Evolutionary conservation across 495 filamentous ascomycete genomes (phyloP).

Genomic region (Cryomyces antarcticus): DNA sequence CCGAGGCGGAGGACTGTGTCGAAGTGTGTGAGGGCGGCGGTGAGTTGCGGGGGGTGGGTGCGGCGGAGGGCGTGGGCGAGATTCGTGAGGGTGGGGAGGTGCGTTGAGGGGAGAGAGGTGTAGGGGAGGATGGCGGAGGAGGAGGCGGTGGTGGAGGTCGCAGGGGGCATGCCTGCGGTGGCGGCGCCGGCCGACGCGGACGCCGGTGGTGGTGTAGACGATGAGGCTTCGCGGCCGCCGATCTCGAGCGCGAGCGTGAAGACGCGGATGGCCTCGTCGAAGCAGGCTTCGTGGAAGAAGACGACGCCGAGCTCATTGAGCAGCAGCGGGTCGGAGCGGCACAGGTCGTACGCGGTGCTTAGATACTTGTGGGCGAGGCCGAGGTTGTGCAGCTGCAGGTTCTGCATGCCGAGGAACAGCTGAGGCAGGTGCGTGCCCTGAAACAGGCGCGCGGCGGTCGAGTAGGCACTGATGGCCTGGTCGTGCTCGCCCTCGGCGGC

Average conservation of each 20-base stretch:
- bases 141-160: neutral
- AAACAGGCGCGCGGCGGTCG: slow-evolving; percentile 84
- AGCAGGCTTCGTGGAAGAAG: slow-evolving; percentile 72
- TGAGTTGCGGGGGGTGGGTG: slow-evolving; percentile 32
- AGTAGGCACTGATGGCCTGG: slow-evolving; percentile 95
- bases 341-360: slow-evolving; percentile 59
- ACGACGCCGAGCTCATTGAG: slow-evolving; percentile 93
- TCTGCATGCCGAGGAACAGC: slow-evolving; percentile 96
- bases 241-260: slow-evolving; percentile 58
- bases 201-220: too few species aligned
- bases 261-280: slow-evolving; percentile 45
- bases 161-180: slow-evolving; percentile 22
- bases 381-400: slow-evolving; percentile 88
- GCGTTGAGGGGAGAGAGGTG: slow-evolving; percentile 49
- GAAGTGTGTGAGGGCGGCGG: slow-evolving; percentile 20
- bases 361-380: slow-evolving; percentile 89
- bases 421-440: slow-evolving; percentile 93
- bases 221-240: slow-evolving; percentile 23
- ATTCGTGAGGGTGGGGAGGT: slow-evolving; percentile 75
- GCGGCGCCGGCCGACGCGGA: slow-evolving; percentile 6
- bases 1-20: slow-evolving; percentile 50
- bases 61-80: slow-evolving; percentile 73
- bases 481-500: slow-evolving; percentile 99
- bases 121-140: neutral
- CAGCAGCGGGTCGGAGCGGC: slow-evolving; percentile 65